These are phyloP conservation scores for Hibiscus trionum DNA, from an alignment of 345 rosid species.

Conservation along the genomic window DNA sequence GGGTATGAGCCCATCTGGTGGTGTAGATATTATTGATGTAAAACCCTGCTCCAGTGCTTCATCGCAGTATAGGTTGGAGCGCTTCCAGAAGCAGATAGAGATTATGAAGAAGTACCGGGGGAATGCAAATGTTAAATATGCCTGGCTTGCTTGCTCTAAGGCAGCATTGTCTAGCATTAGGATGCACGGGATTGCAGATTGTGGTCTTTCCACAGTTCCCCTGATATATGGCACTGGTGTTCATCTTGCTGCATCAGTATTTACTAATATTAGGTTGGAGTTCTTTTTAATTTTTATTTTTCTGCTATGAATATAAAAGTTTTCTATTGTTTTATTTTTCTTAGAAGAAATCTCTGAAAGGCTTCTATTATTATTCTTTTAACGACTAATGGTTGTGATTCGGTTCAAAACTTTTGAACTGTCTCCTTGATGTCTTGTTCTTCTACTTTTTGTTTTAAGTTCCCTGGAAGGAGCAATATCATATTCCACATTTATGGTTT, in stretches of 20 bases:
- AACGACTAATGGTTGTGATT: too few species aligned
- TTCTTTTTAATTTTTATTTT: too few species aligned
- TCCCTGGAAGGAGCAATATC: neutral
- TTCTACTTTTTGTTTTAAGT: neutral
- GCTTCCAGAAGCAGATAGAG: slow-evolving; percentile 74
- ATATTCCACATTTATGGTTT: neutral
- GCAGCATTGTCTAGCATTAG: slow-evolving; percentile 31
- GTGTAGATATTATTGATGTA: slow-evolving; percentile 42
- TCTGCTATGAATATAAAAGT: neutral
- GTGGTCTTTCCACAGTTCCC: slow-evolving; percentile 43
- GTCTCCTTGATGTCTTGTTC: neutral
- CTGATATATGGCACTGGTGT: slow-evolving; percentile 63
- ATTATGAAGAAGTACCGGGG: slow-evolving; percentile 59
- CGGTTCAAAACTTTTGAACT: too few species aligned
- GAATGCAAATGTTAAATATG: slow-evolving; percentile 62
- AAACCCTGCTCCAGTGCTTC: slow-evolving; percentile 31
- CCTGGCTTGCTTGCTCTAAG: slow-evolving; percentile 82
- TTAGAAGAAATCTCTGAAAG: neutral
- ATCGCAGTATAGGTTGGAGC: slow-evolving; percentile 44
- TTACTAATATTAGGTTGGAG: slow-evolving; percentile 54
- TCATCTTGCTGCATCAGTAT: slow-evolving; percentile 55
- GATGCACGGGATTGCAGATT: slow-evolving; percentile 60
- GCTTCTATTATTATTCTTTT: neutral
- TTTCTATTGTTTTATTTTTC: neutral
- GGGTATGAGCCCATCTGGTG: slow-evolving; percentile 38